Conservation (phyloP, 1,284 basidiomycete genomes). For the Cutaneotrichosporon cavernicola region DNA sequence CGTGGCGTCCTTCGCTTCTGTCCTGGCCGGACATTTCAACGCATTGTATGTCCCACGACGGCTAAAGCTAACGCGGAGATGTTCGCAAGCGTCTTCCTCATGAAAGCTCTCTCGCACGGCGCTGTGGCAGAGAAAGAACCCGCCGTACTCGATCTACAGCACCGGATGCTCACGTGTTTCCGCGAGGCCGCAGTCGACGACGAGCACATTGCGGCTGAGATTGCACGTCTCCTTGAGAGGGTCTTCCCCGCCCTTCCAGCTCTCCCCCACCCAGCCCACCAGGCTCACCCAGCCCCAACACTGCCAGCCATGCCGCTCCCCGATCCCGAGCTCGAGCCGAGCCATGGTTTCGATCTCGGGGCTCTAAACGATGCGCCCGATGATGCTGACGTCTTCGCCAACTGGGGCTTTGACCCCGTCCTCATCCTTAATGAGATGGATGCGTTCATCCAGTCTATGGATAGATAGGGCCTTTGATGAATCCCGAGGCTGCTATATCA, state of each 20-base stretch:
- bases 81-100: constrained; percentile 17
- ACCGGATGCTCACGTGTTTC: constrained; percentile 5
- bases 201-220: constrained; percentile 10
- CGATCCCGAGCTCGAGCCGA: background rate
- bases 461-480: constrained; percentile 1
- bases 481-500: background rate
- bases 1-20: constrained; percentile 11
- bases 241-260: background rate
- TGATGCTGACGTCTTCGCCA: constrained; percentile 15
- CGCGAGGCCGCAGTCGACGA: constrained; percentile 17
- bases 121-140: constrained; percentile 7
- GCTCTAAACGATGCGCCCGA: background rate
- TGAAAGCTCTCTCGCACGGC: constrained; percentile 14
- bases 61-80: constrained; percentile 5
- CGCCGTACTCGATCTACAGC: constrained; percentile 10
- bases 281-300: background rate
- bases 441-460: constrained; percentile 8
- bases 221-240: constrained; percentile 11
- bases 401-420: constrained; percentile 19
- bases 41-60: constrained; percentile 4
- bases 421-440: constrained; percentile 16
- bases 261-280: background rate
- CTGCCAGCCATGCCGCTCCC: background rate
- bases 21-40: constrained; percentile 15
- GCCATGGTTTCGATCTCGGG: background rate